Conservation (phyloP, 1,139 yeast species). For the Hyphopichia buzzinii region DNA sequence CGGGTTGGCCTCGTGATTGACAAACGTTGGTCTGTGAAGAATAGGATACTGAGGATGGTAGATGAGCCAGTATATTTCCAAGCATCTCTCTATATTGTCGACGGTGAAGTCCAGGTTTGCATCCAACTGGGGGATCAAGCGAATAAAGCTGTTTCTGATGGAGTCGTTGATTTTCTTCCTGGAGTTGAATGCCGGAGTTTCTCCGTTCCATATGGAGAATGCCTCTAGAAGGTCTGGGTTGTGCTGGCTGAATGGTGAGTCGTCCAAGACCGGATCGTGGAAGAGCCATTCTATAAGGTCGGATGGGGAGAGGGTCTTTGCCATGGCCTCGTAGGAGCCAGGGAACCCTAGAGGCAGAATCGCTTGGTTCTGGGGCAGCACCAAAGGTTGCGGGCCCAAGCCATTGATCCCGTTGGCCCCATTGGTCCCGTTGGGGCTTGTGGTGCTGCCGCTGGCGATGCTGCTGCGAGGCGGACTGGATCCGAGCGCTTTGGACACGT, state of each 20-base stretch:
- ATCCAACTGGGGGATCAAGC: slow-evolving; percentile 32
- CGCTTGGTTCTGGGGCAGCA: not conserved
- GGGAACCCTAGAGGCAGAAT: not conserved
- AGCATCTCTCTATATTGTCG: slow-evolving; percentile 20
- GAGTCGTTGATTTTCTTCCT: slow-evolving; percentile 23
- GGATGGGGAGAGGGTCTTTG: slow-evolving; percentile 21
- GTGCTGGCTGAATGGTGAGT: slow-evolving; percentile 8
- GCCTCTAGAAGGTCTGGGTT: slow-evolving; percentile 16
- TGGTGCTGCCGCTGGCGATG: not conserved
- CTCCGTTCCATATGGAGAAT: slow-evolving; percentile 21
- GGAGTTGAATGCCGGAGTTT: slow-evolving; percentile 25
- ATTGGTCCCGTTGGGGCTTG: not conserved
- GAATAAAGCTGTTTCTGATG: slow-evolving; percentile 26
- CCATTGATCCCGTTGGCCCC: not conserved
- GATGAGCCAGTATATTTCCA: slow-evolving; percentile 48
- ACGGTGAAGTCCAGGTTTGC: slow-evolving; percentile 22
- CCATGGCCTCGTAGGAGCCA: not conserved
- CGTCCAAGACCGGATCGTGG: slow-evolving; percentile 15
- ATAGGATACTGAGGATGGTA: slow-evolving; percentile 63
- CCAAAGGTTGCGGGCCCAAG: not conserved
- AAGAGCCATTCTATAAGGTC: slow-evolving; percentile 31
- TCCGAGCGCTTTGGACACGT: not conserved
- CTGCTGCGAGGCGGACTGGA: not conserved
- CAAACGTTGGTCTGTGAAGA: slow-evolving; percentile 60
- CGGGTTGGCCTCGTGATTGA: slow-evolving; percentile 49